Conservation (phyloP, 805 yeast species). For the Barnettozyma californica region DNA sequence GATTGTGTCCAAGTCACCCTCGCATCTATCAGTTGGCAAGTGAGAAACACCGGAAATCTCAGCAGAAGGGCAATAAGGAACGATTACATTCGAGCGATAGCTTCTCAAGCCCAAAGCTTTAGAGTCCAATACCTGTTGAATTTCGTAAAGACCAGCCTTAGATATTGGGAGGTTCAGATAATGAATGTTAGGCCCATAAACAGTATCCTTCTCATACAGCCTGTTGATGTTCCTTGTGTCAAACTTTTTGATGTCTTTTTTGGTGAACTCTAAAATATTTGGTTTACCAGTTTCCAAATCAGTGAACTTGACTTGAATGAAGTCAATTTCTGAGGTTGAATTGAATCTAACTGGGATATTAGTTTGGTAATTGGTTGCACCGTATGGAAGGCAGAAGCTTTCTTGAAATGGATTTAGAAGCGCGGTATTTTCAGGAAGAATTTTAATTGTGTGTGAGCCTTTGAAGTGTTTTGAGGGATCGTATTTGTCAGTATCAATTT, state of each 20-base stretch:
- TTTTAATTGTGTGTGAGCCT: constrained; percentile 82
- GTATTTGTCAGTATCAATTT: constrained; percentile 29
- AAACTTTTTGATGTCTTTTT: constrained; percentile 45
- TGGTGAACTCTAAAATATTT: constrained; percentile 47
- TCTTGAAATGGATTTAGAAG: constrained; percentile 69
- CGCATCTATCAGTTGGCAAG: constrained; percentile 47
- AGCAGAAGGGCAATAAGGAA: constrained; percentile 78
- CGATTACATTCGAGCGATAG: constrained; percentile 53
- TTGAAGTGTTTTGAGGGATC: constrained; percentile 50
- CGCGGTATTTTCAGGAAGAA: constrained; percentile 88
- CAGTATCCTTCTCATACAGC: constrained; percentile 22
- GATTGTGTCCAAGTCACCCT: constrained; percentile 50
- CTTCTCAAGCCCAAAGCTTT: constrained; percentile 57
- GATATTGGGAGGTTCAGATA: constrained; percentile 61
- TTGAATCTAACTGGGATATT: constrained; percentile 74
- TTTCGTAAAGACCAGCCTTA: constrained; percentile 72
- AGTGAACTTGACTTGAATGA: constrained; percentile 57
- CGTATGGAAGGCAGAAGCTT: constrained; percentile 52
- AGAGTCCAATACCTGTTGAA: constrained; percentile 61
- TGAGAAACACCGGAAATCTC: constrained; percentile 36
- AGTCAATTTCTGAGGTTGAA: constrained; percentile 67
- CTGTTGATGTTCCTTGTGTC: constrained; percentile 17
- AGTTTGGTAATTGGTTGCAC: constrained; percentile 27
- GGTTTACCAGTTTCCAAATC: constrained; percentile 49
- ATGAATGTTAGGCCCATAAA: constrained; percentile 34